Base-by-base conservation (phyloP, 208 protist species). In the Leishmania mexicana region DNA sequence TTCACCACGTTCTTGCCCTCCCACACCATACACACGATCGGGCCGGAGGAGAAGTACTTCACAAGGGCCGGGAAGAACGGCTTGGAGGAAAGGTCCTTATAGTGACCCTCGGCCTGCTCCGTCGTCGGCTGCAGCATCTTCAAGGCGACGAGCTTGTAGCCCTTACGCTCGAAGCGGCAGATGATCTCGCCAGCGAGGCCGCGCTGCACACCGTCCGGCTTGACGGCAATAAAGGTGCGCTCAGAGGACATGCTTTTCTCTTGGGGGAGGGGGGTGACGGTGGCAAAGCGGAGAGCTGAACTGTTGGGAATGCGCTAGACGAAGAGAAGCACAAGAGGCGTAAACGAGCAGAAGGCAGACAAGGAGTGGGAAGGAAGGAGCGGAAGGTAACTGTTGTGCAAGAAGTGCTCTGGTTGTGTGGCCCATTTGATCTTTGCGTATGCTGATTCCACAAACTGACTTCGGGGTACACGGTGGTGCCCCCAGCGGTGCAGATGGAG, bases 21-120 rank as follows among this genome's bases (percentile, higher is more conserved):
- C 96, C 96, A 99, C 74, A 99, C 98, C 98, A 99, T 99, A 70
- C 96, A 96, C 83, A 99, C 94, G 81, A 99, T 98, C 76, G 99
- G 98, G 84, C 98, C 99, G 42, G 95, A 99, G 67, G 96, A 97
- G 81, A 99, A 96, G 95, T 98, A 99, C 67, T 93, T 81, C 80
- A 98, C 90, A 62, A 99, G 95, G 54, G 87, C 87, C 75, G 76
- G 75, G 89, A 98, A 99, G 94, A 99, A 99, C 74, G 96, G 95
- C 86, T 98, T 98, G 53, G 87, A 89, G 73, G 92, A 80, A 60
- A 96, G 92, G 81, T 98, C 97, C 67, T 87, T 89, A 90, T 98
- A 98, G 93, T 98, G 94, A 68, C 90, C 85, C 92, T 96, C 70
- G n/a, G 95, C 94, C 85, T 96, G 92, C 83, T 96, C 91, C 57